These are phyloP conservation scores for Sisymbrium irio DNA, from an alignment of 345 rosid genomes.

Conservation along the genomic window DNA sequence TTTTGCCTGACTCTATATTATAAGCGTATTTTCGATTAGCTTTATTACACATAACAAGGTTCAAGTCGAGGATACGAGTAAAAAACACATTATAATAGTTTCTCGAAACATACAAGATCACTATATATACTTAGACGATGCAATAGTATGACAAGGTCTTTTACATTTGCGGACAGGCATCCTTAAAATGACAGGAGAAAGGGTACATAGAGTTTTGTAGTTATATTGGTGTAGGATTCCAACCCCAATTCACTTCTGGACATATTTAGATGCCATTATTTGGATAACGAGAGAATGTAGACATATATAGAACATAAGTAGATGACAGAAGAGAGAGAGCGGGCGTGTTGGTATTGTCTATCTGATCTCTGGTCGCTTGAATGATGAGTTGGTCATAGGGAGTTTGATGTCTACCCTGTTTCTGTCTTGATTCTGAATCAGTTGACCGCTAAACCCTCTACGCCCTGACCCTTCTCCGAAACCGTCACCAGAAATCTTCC, in stretches of 20 bases:
- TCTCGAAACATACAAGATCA: conserved; percentile 3
- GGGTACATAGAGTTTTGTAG: neutral
- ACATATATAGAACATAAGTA: conserved; percentile 12
- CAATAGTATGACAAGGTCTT: neutral
- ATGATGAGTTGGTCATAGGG: conserved; percentile 29
- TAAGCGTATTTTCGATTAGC: neutral
- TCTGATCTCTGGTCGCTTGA: conserved; percentile 44
- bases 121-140: conserved; percentile 5
- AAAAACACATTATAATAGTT: neutral
- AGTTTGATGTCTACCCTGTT: conserved; percentile 17
- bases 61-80: neutral
- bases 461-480: conserved; percentile 61
- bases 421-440: conserved; percentile 35
- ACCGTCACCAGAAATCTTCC: conserved; percentile 61
- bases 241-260: neutral
- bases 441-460: conserved; percentile 35
- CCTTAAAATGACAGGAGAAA: conserved; percentile 13
- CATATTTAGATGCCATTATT: conserved; percentile 24
- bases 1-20: neutral
- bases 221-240: conserved; percentile 3
- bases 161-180: conserved; percentile 7
- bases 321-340: conserved; percentile 96
- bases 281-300: conserved; percentile 9
- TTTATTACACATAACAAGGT: neutral
- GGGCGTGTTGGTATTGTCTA: conserved; percentile 41